phyloP scores from a whole-genome alignment of 495 filamentous ascomycete genomes.

The Trichoderma virens region DNA sequence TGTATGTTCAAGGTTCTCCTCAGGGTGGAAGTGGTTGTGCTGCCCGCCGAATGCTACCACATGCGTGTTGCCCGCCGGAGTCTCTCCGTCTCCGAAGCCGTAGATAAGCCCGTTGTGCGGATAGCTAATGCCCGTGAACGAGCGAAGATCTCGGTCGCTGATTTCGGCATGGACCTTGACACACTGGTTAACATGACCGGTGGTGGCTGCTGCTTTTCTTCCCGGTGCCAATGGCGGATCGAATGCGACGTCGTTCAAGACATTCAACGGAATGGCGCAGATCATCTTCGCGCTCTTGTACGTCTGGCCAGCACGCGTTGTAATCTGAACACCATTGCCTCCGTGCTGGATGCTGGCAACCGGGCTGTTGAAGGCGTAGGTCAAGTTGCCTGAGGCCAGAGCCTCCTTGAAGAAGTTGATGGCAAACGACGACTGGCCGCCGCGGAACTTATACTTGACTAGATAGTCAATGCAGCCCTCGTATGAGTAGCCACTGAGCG shows the following conservation, averaged over 20 bases:
- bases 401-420: neutral
- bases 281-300: neutral
- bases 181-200: neutral
- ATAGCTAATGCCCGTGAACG: conserved; percentile 3
- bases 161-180: conserved; percentile 5
- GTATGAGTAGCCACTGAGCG: neutral
- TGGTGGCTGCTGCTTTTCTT: neutral
- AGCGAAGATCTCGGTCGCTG: neutral
- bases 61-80: neutral
- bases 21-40: neutral
- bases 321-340: neutral
- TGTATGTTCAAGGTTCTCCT: neutral
- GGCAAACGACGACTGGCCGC: conserved; percentile 1
- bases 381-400: neutral
- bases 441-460: conserved; percentile 2
- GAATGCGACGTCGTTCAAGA: neutral
- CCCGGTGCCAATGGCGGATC: neutral
- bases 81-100: neutral
- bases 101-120: conserved; percentile 1
- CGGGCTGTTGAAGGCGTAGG: neutral
- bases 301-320: neutral
- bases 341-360: neutral
- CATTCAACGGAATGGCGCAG: neutral
- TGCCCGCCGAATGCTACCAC: neutral
- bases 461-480: conserved; percentile 1